Percentiles rank a stretch among this genome's conserved stretches.
These are phyloP conservation scores for Saposhnikovia divaricata DNA, from an alignment of 129 eudicot genomes.

Conservation along the genomic window DNA sequence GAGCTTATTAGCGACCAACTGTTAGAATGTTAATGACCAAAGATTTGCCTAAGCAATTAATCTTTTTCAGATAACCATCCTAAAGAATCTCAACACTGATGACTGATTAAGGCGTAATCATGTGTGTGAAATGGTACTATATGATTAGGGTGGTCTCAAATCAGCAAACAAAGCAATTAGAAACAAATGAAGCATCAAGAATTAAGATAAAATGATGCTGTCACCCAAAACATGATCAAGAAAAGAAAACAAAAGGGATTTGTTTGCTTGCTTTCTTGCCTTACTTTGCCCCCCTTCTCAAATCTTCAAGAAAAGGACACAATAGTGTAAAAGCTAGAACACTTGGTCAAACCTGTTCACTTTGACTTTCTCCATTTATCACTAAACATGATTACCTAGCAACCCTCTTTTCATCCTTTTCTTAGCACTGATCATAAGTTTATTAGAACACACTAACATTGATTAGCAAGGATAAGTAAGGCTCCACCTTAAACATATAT, in stretches of 20 bases:
- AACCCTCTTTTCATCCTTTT: slow-evolving; percentile 6
- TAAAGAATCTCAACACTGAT: not conserved
- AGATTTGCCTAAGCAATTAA: not conserved
- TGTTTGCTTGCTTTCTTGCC: slow-evolving; percentile 14
- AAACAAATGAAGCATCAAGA: not conserved
- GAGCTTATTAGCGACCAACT: too few species aligned
- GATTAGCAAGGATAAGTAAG: slow-evolving; percentile 15
- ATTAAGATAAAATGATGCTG: slow-evolving; percentile 6
- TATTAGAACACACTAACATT: not conserved
- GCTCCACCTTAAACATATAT: slow-evolving; percentile 17
- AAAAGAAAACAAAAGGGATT: slow-evolving; percentile 13
- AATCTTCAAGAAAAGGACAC: slow-evolving; percentile 8
- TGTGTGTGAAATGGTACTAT: not conserved
- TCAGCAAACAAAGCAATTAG: slow-evolving; percentile 14
- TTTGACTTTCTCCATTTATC: slow-evolving; percentile 5
- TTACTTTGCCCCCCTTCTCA: not conserved
- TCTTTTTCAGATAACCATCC: not conserved
- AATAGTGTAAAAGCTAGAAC: not conserved
- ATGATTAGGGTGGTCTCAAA: slow-evolving; percentile 19
- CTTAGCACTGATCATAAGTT: slow-evolving; percentile 8
- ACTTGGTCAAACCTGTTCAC: slow-evolving; percentile 1
- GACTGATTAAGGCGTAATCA: not conserved
- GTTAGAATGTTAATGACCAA: not conserved
- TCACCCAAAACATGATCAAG: slow-evolving; percentile 28
- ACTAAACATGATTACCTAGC: slow-evolving; percentile 12